These are phyloP conservation scores for Solanum peruvianum DNA, from an alignment of 257 asterid genomes.

Conservation along the genomic window DNA sequence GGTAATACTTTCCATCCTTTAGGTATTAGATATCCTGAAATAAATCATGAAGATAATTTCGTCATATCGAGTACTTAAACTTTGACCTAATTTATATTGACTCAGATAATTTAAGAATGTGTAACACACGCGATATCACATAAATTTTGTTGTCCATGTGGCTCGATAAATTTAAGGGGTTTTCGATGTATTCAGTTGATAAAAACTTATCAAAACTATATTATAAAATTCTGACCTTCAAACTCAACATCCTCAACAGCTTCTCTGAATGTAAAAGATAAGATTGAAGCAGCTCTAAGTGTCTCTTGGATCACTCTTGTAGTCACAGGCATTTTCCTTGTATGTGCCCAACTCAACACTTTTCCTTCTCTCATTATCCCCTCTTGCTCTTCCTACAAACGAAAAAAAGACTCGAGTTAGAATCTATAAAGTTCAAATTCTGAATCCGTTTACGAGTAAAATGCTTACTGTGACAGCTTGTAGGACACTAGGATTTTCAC, in stretches of 20 bases:
- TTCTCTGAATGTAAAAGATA: constrained; percentile 72
- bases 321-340: constrained; percentile 59
- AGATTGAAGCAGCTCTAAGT: constrained; percentile 59
- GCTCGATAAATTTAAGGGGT: not conserved
- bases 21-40: constrained; percentile 67
- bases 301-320: constrained; percentile 71
- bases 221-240: constrained; percentile 31
- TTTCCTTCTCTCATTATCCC: constrained; percentile 31
- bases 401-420: not conserved
- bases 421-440: not conserved
- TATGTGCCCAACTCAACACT: constrained; percentile 38
- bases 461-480: constrained; percentile 54
- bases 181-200: too few species aligned
- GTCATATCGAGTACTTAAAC: too few species aligned
- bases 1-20: constrained; percentile 99
- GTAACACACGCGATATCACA: not conserved
- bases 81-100: not conserved
- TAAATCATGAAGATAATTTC: not conserved
- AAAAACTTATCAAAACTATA: not conserved
- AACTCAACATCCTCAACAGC: constrained; percentile 77
- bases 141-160: too few species aligned
- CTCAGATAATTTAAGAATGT: not conserved
- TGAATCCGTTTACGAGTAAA: not conserved
- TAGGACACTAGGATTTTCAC: constrained; percentile 59
- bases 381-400: constrained; percentile 62